Conservation (phyloP, 495 filamentous ascomycete species). For the Cercophora scortea region DNA sequence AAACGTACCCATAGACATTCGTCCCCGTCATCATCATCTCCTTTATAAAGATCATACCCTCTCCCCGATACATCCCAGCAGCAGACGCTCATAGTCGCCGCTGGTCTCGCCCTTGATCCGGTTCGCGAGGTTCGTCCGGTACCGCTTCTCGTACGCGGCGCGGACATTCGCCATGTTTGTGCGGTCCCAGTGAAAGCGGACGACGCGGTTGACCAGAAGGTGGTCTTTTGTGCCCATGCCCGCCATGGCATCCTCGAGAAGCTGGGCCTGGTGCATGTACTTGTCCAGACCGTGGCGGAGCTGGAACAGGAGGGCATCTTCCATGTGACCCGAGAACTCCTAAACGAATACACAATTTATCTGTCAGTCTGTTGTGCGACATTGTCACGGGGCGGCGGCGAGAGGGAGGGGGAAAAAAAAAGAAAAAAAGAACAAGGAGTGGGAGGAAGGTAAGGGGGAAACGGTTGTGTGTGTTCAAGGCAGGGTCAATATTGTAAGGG, state of each 20-base stretch:
- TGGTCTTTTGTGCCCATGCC: constrained; percentile 83
- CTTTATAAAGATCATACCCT: constrained; percentile 3
- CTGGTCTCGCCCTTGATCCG: constrained; percentile 77
- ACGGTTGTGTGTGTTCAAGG: no score
- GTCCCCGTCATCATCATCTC: not conserved
- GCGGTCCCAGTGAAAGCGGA: constrained; percentile 74
- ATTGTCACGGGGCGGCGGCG: no score
- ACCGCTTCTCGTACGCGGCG: constrained; percentile 60
- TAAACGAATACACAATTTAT: constrained; percentile 4
- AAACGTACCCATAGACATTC: not conserved
- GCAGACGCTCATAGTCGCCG: constrained; percentile 68
- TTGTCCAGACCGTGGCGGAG: constrained; percentile 69
- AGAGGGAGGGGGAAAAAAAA: no score
- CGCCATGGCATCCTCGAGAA: constrained; percentile 78
- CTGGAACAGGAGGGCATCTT: constrained; percentile 72
- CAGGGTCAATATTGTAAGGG: not conserved
- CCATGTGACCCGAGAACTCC: constrained; percentile 90
- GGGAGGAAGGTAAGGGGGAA: no score
- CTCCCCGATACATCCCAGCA: constrained; percentile 50
- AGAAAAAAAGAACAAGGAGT: no score
- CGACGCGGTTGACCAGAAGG: constrained; percentile 61
- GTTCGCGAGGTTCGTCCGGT: constrained; percentile 49
- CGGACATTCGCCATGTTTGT: constrained; percentile 64
- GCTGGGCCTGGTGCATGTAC: constrained; percentile 69
- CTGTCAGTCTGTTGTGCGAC: not conserved